A percentile compares a stretch with the other conserved stretches of the same genome.
Evolutionary conservation across 176 grass and related monocot genomes (phyloP).

Genomic region (Aegilops speltoides): DNA sequence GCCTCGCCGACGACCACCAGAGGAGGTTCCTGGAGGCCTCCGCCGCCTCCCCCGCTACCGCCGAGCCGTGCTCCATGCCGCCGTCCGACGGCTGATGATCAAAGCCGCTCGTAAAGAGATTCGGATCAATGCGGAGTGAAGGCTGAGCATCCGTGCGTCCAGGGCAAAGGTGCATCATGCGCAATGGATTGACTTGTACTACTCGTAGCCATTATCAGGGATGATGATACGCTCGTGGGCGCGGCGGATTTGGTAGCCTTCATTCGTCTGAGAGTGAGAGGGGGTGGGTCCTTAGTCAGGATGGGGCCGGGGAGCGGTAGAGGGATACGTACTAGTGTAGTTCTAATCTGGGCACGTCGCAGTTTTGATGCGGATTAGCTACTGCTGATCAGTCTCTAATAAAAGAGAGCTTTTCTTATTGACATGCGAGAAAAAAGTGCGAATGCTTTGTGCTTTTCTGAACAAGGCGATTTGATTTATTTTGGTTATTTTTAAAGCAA

Average conservation of each 20-base stretch:
- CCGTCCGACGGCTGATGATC: background rate
- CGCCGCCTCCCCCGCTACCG: conserved; percentile 15
- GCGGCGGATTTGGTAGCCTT: background rate
- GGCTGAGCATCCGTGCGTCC: background rate
- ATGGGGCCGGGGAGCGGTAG: background rate
- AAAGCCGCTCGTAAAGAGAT: no score
- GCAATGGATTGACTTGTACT: background rate
- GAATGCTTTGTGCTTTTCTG: no score
- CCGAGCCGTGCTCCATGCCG: conserved; percentile 45
- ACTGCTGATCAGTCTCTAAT: background rate
- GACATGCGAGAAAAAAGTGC: background rate
- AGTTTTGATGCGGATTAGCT: background rate
- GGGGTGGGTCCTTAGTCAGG: background rate
- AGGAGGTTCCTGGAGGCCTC: conserved; percentile 61
- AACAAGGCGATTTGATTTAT: no score
- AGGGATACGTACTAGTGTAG: background rate
- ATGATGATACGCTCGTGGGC: background rate
- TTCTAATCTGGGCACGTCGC: background rate
- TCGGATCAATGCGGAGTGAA: no score
- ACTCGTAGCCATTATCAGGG: background rate
- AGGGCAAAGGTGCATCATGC: background rate
- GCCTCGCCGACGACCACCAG: conserved; percentile 56
- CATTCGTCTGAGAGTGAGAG: background rate
- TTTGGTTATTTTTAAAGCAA: no score
- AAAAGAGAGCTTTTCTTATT: background rate